Conservation (phyloP, 495 filamentous ascomycete genomes). For the Xylaria nigripes region DNA sequence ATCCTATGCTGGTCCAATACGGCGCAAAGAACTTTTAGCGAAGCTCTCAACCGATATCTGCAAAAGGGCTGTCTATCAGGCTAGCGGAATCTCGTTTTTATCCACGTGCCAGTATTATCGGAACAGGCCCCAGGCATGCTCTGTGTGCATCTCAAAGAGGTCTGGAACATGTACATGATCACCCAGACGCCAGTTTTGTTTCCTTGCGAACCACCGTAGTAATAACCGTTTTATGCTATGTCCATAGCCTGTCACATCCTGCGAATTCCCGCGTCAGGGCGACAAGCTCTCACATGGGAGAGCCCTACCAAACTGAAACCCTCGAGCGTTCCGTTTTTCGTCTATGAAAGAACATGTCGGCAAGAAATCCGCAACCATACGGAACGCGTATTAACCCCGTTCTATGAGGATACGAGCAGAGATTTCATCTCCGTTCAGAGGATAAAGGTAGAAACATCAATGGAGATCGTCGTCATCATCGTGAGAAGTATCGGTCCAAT, state of each 20-base stretch:
- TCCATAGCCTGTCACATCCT: slow-evolving; percentile 16
- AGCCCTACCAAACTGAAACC: slow-evolving; percentile 36
- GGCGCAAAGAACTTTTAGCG: slow-evolving; percentile 28
- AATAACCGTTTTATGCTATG: slow-evolving; percentile 39
- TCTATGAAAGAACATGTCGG: slow-evolving; percentile 41
- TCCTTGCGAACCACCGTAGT: slow-evolving; percentile 32
- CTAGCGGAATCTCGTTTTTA: slow-evolving; percentile 26
- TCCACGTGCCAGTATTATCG: slow-evolving; percentile 26
- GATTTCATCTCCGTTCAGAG: slow-evolving; percentile 27
- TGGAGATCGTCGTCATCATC: slow-evolving; percentile 29
- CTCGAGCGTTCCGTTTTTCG: slow-evolving; percentile 51
- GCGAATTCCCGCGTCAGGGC: slow-evolving; percentile 16
- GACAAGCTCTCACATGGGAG: slow-evolving; percentile 23
- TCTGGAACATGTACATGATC: slow-evolving; percentile 27
- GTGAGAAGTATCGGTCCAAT: slow-evolving; percentile 25
- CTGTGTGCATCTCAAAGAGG: slow-evolving; percentile 22
- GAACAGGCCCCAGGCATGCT: slow-evolving; percentile 34
- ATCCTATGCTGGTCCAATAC: slow-evolving; percentile 29
- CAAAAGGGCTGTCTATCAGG: slow-evolving; percentile 25
- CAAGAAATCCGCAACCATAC: slow-evolving; percentile 28
- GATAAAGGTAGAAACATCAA: slow-evolving; percentile 29
- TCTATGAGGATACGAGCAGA: slow-evolving; percentile 26
- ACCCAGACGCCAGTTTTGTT: slow-evolving; percentile 28
- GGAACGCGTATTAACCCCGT: slow-evolving; percentile 24
- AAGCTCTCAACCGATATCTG: slow-evolving; percentile 30